Evolutionary conservation across 805 yeast genomes (phyloP).

Genomic region (Yarrowia yakushimensis): DNA sequence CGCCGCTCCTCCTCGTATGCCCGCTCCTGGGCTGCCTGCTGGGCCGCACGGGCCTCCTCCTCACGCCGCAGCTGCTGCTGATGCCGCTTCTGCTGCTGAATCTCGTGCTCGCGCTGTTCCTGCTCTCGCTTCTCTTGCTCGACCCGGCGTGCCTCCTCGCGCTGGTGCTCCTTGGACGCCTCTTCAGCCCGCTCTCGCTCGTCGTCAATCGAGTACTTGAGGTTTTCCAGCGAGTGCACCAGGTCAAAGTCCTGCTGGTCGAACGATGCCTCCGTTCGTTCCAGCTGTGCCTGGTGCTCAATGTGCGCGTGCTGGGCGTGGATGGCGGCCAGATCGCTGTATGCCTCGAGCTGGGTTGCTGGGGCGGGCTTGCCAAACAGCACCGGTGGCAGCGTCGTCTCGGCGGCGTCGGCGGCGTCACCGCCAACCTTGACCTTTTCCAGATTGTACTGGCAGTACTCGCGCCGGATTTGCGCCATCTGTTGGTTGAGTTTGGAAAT

Average conservation of each 20-base stretch:
- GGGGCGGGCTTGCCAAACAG: constrained; percentile 12
- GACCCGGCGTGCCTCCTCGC: constrained; percentile 83
- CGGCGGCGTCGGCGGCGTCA: neutral
- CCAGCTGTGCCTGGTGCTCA: constrained; percentile 24
- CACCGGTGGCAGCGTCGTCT: neutral
- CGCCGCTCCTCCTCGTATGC: constrained; percentile 5
- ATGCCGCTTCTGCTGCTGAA: neutral
- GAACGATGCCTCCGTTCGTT: constrained; percentile 22
- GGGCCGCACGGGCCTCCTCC: constrained; percentile 1
- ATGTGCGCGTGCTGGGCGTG: constrained; percentile 15
- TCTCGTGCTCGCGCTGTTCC: constrained; percentile 76
- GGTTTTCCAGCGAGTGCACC: constrained; percentile 17
- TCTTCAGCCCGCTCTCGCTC: constrained; percentile 21
- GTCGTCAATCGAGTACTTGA: constrained; percentile 21
- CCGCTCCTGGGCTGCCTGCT: constrained; percentile 8
- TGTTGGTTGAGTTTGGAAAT: constrained; percentile 29
- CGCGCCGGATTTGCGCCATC: constrained; percentile 33
- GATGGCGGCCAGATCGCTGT: constrained; percentile 12
- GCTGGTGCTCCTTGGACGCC: constrained; percentile 45
- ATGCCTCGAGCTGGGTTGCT: neutral
- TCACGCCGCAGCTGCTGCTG: neutral
- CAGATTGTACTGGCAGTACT: constrained; percentile 28
- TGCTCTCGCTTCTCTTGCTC: constrained; percentile 80
- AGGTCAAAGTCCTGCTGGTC: constrained; percentile 21
- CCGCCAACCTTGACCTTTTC: constrained; percentile 43